phyloP scores from a whole-genome alignment of 1,284 basidiomycete genomes.

The Schizophyllum commune region DNA sequence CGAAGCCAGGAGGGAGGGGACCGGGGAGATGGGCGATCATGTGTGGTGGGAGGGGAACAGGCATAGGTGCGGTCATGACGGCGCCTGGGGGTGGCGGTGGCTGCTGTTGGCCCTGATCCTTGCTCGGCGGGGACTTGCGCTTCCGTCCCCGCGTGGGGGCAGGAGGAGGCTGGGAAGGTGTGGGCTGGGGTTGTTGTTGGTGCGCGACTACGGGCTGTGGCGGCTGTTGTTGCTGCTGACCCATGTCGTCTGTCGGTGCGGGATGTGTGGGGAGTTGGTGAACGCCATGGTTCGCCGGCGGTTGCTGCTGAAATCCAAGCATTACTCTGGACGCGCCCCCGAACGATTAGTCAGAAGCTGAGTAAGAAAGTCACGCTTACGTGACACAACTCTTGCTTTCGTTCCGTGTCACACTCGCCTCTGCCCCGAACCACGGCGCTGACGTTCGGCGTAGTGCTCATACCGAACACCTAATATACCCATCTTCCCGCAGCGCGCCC shows the following conservation, averaged over 20 bases:
- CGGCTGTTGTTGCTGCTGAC: neutral
- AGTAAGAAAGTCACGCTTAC: neutral
- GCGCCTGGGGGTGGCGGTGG: slow-evolving; percentile 18
- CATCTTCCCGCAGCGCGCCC: no score
- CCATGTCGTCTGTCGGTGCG: neutral
- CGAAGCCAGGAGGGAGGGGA: slow-evolving; percentile 34
- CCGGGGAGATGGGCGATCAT: slow-evolving; percentile 45
- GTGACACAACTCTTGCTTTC: neutral
- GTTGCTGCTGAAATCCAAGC: neutral
- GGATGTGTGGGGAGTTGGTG: neutral
- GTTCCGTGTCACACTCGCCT: neutral
- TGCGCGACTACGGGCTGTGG: neutral
- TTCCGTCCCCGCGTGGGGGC: slow-evolving; percentile 35
- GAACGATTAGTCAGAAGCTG: neutral
- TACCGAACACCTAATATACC: no score
- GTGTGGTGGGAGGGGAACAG: slow-evolving; percentile 27
- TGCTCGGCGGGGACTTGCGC: slow-evolving; percentile 41
- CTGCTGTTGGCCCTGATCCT: slow-evolving; percentile 16
- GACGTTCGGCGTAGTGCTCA: no score
- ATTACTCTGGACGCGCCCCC: neutral
- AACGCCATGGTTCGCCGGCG: neutral
- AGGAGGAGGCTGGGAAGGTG: slow-evolving; percentile 13
- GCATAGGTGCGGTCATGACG: neutral
- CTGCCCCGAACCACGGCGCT: no score
- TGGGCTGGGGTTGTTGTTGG: neutral